Base-by-base conservation (phyloP, 257 asterid genomes). In the Salvia hispanica region DNA sequence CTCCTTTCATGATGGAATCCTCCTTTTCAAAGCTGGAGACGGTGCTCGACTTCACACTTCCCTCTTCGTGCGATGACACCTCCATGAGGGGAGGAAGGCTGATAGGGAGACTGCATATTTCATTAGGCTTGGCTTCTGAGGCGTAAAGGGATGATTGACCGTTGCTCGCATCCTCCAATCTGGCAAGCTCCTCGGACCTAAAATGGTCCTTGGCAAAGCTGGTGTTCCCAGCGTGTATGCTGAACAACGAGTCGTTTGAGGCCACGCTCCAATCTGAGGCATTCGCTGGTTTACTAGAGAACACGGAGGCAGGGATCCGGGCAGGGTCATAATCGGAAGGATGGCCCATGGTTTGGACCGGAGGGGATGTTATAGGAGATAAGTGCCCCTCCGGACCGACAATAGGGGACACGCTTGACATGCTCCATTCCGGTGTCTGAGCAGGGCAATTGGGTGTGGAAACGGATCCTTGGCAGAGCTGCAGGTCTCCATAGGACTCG, bases 171-270 rank as follows among this genome's bases (percentile, higher is more conserved):
- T 84, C 96, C 10, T 85, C 93, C 4, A 76, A 74, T 60, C 62
- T 77, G 6, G 62, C 8, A 1, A 78, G 77, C 44, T 86, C 95
- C 10, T 87, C 96, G 0, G 95, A 80, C 33, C 63, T 83, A 7
- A 72, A 45, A 64, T 77, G 39, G 3, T 90, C 96, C 42, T 76
- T 59, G 0, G 92, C 71, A 72, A 92, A 87, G 66, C 98, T 92
- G 71, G 55, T 82, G 65, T 85, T 87, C 40, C 96, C 95, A 88
- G 81, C 81, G 18, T 88, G 95, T 55, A 93, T 86, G 67, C 99
- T 93, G 81, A 93, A 93, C 43, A 93, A 66, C 0, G 99, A 93
- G 43, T 90, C 99, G 10, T 90, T 93, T 1, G 99, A 93, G 46
- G 95, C 81, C 9, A 68, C 69, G 53, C 99, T 93, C 99, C 99